Percentiles rank a stretch among this genome's conserved stretches.
Conservation (phyloP, 306 rosid species). For the Fagus crenata region DNA sequence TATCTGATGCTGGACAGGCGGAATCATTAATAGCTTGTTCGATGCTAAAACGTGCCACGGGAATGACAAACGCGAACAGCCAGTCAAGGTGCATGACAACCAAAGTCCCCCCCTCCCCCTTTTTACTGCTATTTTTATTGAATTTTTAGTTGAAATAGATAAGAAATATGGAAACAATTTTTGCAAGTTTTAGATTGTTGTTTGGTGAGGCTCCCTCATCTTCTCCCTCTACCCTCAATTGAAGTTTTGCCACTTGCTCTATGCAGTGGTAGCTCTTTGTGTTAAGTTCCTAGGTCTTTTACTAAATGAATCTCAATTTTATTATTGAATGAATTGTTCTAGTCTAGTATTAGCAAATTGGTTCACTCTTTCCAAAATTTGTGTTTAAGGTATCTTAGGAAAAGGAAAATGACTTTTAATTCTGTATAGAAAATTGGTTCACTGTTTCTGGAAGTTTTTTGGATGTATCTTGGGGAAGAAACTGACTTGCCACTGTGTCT, state of each 20-base stretch:
- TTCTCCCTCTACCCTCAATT: no score
- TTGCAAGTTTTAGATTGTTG: background rate
- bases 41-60: conserved; percentile 72
- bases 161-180: background rate
- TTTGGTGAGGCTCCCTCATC: background rate
- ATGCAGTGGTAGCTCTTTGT: background rate
- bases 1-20: conserved; percentile 59
- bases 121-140: background rate
- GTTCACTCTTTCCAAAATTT: background rate
- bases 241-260: no score
- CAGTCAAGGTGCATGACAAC: conserved; percentile 68
- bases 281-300: background rate
- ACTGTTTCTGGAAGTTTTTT: background rate
- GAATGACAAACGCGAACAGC: conserved; percentile 73
- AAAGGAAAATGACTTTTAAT: background rate
- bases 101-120: background rate
- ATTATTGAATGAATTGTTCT: background rate
- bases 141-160: background rate
- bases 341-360: background rate
- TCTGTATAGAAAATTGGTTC: background rate
- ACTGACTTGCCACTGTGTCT: background rate
- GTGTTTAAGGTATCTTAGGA: background rate
- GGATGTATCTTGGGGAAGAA: background rate
- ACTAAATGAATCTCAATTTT: background rate
- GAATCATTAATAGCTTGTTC: conserved; percentile 71